Percentiles rank a stretch among this genome's conserved stretches.
These are phyloP conservation scores for Hypoxylon sp. DNA, from an alignment of 2,329 filamentous ascomycete species.

Conservation along the genomic window DNA sequence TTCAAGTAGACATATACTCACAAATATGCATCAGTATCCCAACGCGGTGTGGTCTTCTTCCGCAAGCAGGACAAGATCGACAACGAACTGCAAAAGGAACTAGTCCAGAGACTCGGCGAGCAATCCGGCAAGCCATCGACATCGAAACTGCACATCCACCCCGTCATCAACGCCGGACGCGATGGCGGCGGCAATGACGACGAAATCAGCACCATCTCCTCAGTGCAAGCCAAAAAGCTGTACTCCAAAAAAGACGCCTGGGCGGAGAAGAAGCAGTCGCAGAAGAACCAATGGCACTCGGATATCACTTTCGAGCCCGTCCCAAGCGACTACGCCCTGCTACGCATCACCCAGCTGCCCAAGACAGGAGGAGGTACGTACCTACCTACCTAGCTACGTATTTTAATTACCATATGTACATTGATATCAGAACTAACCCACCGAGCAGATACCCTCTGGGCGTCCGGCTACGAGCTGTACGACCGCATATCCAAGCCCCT, in stretches of 20 bases:
- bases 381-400: neutral
- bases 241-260: constrained; percentile 51
- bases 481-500: constrained; percentile 58
- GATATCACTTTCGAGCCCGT: constrained; percentile 66
- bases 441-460: constrained; percentile 54
- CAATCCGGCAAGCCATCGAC: constrained; percentile 64
- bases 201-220: constrained; percentile 71
- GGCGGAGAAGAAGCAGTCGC: constrained; percentile 55
- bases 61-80: constrained; percentile 68
- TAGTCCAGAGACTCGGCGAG: constrained; percentile 68
- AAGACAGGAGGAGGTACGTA: constrained; percentile 54
- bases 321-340: constrained; percentile 63
- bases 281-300: constrained; percentile 58
- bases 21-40: constrained; percentile 60
- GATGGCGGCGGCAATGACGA: constrained; percentile 64
- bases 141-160: constrained; percentile 68
- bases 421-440: too few relatives aligned
- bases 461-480: constrained; percentile 57
- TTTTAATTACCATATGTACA: too few relatives aligned
- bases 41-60: constrained; percentile 76
- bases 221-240: constrained; percentile 61
- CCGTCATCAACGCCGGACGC: constrained; percentile 61
- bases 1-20: neutral
- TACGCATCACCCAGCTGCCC: constrained; percentile 57
- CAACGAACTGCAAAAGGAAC: constrained; percentile 71